A percentile compares a stretch with the other conserved stretches of the same genome.
Conservation (phyloP, 2,329 filamentous ascomycete genomes). For the Mycocentrospora acerina region DNA sequence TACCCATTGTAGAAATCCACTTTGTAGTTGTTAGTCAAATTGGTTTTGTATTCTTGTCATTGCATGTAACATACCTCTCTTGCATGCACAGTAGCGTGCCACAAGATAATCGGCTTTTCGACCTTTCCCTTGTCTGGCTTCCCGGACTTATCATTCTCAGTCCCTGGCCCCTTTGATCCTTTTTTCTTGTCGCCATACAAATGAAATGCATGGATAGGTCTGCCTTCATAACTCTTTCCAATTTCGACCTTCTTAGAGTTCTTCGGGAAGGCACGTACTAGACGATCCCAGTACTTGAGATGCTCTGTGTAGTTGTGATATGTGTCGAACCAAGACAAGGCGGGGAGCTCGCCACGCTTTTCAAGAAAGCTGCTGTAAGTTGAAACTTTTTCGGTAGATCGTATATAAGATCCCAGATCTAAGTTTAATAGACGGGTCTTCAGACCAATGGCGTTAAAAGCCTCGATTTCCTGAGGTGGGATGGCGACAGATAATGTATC, state of each 20-base stretch:
- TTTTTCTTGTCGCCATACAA: conserved; percentile 26
- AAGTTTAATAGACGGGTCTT: conserved; percentile 46
- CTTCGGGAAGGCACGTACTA: conserved; percentile 28
- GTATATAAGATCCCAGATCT: conserved; percentile 48
- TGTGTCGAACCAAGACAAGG: conserved; percentile 44
- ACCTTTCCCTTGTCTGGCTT: conserved; percentile 5
- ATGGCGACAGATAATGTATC: conserved; percentile 38
- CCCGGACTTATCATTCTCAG: conserved; percentile 1
- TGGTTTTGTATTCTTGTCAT: no score
- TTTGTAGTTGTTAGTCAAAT: no score
- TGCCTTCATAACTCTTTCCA: conserved; percentile 33
- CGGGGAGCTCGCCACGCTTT: conserved; percentile 34
- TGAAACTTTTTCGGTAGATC: conserved; percentile 13
- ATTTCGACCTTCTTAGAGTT: conserved; percentile 30
- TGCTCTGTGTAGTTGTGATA: conserved; percentile 37
- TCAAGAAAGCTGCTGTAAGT: conserved; percentile 16
- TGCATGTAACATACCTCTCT: conserved; percentile 48
- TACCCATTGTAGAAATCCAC: conserved; percentile 13
- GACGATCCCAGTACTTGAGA: conserved; percentile 30
- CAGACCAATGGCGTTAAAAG: conserved; percentile 42
- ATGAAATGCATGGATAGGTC: conserved; percentile 32
- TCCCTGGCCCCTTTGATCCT: no score
- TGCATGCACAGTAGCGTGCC: conserved; percentile 38
- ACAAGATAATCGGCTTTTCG: conserved; percentile 34
- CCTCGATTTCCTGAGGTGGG: conserved; percentile 40